Percentiles rank a stretch among this genome's conserved stretches.
These are phyloP conservation scores for Chaetomium tenue DNA, from an alignment of 495 filamentous ascomycete genomes.

Conservation along the genomic window DNA sequence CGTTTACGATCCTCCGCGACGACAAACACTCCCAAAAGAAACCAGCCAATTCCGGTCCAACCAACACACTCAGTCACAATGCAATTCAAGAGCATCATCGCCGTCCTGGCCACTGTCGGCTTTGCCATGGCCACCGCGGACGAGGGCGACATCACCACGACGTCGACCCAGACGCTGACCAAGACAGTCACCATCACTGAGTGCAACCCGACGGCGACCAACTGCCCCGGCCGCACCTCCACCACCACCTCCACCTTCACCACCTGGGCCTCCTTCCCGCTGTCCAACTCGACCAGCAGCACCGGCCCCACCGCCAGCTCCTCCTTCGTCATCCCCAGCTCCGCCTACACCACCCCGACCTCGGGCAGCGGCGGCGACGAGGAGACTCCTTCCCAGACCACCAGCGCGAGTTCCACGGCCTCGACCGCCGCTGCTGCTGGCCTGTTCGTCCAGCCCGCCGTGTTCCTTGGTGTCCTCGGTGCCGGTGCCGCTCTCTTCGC, in stretches of 20 bases:
- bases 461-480: constrained; percentile 44
- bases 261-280: constrained; percentile 31
- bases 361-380: neutral
- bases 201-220: constrained; percentile 47
- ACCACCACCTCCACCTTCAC: constrained; percentile 29
- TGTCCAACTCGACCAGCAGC: constrained; percentile 41
- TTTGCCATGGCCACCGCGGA: constrained; percentile 32
- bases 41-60: neutral
- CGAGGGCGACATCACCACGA: constrained; percentile 35
- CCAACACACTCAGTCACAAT: constrained; percentile 34
- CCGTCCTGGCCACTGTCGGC: constrained; percentile 33
- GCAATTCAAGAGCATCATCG: constrained; percentile 41
- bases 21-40: neutral
- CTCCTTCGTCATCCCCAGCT: constrained; percentile 30
- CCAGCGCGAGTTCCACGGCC: constrained; percentile 25
- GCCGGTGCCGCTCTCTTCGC: constrained; percentile 45
- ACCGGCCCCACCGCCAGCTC: constrained; percentile 41
- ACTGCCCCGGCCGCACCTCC: constrained; percentile 43
- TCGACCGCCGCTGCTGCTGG: constrained; percentile 38
- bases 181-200: constrained; percentile 49
- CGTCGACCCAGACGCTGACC: constrained; percentile 46
- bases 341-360: constrained; percentile 30
- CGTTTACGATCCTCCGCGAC: constrained; percentile 2
- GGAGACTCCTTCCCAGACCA: constrained; percentile 10
- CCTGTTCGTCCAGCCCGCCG: constrained; percentile 41